Evolutionary conservation across 805 yeast genomes (phyloP), one percentile per base, ranked within the genome.

Genomic region (Suhomyces xylopsoci): DNA sequence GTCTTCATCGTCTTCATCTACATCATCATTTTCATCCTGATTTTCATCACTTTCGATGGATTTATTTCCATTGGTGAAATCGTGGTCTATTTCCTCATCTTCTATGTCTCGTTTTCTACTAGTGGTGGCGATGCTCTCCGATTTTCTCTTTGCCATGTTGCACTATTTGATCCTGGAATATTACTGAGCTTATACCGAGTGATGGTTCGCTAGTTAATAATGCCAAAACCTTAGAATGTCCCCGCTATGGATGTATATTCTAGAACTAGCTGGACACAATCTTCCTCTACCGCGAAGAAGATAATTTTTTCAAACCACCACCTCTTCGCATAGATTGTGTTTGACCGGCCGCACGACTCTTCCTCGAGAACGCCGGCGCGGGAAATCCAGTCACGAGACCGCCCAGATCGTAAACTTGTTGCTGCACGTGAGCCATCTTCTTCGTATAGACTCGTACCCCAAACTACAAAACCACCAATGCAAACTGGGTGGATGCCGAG

Each of bases 141-240:
- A 54, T 58, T 61, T 58, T 63, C 69, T 63, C 55, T 66, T 65
- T 47, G 53, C 67, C 70, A 65, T 66, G 47, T 14, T 38, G 24
- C 20, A 36, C 41, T 36, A 38, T 17, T 38, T 17, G 20, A 17
- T 38, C n/a, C 14, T 38, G 22, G 42, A 38, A 38, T 7, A 36
- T 38, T 38, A 38, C 42, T 38, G 24, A 19, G 42, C 42, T 38
- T 24, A 42, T 42, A 22, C 45, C 45, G 45, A 22, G 45, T 22
- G 28, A 36, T 8, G 42, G 42, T 38, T 38, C 24, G 42, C 42
- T 38, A 38, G 42, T 17, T 38, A 38, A 38, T 15, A 38, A 38
- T 38, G 24, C 42, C 42, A 38, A 38, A 38, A 38, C 24, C 42
- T 38, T 38, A 38, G 24, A 17, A 38, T 38, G 42, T 38, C 42